Evolutionary conservation across 257 asterid species (phyloP), one percentile per base, ranked within the genome.

Genomic region (Henckelia pumila): DNA sequence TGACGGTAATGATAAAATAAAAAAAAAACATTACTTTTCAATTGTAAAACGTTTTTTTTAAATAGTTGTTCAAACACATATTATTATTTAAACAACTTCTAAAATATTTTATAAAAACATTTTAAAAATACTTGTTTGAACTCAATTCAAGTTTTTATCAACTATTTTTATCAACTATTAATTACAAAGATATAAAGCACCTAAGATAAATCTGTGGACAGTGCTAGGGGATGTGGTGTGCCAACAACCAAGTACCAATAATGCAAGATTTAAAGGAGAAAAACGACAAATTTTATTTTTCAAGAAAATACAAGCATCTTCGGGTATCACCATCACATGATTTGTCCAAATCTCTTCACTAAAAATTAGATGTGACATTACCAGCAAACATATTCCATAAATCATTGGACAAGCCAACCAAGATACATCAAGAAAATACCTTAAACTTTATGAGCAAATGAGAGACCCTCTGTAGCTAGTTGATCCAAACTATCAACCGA

Each of bases 371-470:
- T 16, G 20, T 4, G 53, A 47, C 53, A 47, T 14, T 47, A 14
- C 20, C 53, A 40, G n/a, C 50, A 40, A 40, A 40, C n/a, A 40
- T 40, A 0, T 40, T 40, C 50, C 50, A 13, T 0, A 40, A 40
- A 13, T 40, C 13, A 40, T 40, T 3, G n/a, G 5, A 11, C 49
- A 44, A 44, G 20, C 20, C 53, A 44, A 4, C 50, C 20, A 19
- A 7, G 22, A 58, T 57, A 63, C 6, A 8, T 44, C 20, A 22
- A 26, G 56, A 66, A 37, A 70, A 30, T 8, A 25, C 44, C 53
- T 85, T 71, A 92, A 63, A 89, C 71, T 79, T 83, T 89, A 70
- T 70, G 77, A 22, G 98, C 96, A 56, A 92, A 92, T 52, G 84
- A 32, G 64, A 92, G 74, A 25, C 98, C 98, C 67, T 87, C 95